A percentile compares a stretch with the other conserved stretches of the same genome.
Evolutionary conservation across 2,329 filamentous ascomycete species (phyloP).

Genomic region (Penicillium sp.): DNA sequence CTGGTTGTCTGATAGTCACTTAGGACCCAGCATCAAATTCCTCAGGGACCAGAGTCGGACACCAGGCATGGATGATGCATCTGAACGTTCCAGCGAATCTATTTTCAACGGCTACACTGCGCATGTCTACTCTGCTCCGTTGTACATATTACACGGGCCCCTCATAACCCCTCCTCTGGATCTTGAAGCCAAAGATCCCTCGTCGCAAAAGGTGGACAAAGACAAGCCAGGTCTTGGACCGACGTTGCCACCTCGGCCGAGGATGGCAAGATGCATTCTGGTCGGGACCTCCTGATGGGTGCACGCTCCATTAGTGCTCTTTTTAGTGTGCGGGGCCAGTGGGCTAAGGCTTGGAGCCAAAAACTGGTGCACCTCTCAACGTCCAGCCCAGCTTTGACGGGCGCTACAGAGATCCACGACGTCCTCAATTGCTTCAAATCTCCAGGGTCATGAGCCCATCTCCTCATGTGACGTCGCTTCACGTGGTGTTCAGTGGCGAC

Average conservation of each 20-base stretch:
- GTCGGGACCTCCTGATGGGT: not conserved
- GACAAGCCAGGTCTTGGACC: not conserved
- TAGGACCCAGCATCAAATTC: not conserved
- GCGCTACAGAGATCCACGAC: constrained; percentile 9
- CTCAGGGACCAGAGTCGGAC: constrained; percentile 17
- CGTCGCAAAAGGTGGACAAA: not conserved
- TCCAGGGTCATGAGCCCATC: constrained; percentile 13
- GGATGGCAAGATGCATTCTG: constrained; percentile 1
- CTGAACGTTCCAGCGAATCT: not conserved
- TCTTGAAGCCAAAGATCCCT: not conserved
- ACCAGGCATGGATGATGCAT: not conserved
- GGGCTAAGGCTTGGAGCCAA: constrained; percentile 9
- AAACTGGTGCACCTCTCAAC: constrained; percentile 16
- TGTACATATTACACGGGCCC: not conserved
- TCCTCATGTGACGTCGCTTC: constrained; percentile 16
- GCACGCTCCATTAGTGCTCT: not conserved
- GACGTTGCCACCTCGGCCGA: constrained; percentile 2
- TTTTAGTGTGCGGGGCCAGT: constrained; percentile 16
- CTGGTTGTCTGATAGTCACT: not conserved
- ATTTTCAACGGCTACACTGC: not conserved
- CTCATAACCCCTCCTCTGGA: not conserved
- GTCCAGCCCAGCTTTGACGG: not conserved
- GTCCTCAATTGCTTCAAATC: constrained; percentile 1
- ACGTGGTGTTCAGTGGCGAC: constrained; percentile 6
- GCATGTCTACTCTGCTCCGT: constrained; percentile 1